Percentiles rank a stretch among this genome's conserved stretches.
These are phyloP conservation scores for Leccinum ambiguum DNA, from an alignment of 1,284 basidiomycete genomes.

Conservation along the genomic window DNA sequence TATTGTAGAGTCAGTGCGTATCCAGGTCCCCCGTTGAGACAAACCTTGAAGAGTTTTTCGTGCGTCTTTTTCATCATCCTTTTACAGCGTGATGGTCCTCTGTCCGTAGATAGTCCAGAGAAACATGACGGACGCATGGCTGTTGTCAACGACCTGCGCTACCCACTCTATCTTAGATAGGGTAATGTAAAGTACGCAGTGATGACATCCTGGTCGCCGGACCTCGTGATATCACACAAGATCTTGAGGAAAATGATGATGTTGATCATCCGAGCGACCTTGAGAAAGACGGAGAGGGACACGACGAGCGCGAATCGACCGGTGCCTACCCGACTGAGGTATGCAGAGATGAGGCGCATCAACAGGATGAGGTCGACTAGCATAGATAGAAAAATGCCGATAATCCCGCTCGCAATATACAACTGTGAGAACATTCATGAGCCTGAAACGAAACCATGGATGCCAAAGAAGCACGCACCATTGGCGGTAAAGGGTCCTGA, in stretches of 20 bases:
- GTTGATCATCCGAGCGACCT: constrained; percentile 25
- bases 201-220: constrained; percentile 13
- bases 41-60: neutral
- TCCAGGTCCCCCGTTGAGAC: neutral
- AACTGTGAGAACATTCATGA: constrained; percentile 13
- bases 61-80: neutral
- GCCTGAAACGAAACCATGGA: neutral
- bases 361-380: constrained; percentile 33
- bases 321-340: constrained; percentile 19
- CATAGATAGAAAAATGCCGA: constrained; percentile 34
- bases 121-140: constrained; percentile 23
- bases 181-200: constrained; percentile 25
- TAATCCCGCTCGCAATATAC: constrained; percentile 27
- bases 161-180: constrained; percentile 36
- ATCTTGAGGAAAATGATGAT: constrained; percentile 26
- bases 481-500: constrained; percentile 19
- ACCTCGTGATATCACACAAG: constrained; percentile 14
- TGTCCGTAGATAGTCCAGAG: constrained; percentile 20
- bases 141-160: constrained; percentile 30
- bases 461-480: constrained; percentile 12
- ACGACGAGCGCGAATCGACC: constrained; percentile 19
- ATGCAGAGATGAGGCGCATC: constrained; percentile 30
- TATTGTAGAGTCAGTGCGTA: neutral
- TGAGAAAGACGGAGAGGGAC: constrained; percentile 27
- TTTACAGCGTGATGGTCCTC: neutral